Conservation (phyloP, 495 filamentous ascomycete species). For the Friedmanniomyces endolithicus region DNA sequence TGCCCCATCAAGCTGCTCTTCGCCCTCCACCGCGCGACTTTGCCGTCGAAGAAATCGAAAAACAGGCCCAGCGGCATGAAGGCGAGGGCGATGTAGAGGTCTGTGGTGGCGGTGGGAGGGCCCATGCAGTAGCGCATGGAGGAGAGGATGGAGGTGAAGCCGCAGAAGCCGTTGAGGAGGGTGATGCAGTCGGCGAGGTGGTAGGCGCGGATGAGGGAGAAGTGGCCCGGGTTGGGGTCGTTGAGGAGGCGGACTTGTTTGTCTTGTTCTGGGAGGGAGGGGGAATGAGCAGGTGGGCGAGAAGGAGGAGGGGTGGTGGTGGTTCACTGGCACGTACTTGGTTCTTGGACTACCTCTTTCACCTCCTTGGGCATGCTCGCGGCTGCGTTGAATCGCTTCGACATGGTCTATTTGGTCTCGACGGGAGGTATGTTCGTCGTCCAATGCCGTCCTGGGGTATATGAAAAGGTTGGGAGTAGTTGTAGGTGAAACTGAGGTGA, state of each 20-base stretch:
- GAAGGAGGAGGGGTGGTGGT: too few species aligned
- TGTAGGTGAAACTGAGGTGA: too few species aligned
- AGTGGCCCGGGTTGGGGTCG: slow-evolving; percentile 57
- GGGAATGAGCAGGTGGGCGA: not conserved
- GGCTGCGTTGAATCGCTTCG: slow-evolving; percentile 12
- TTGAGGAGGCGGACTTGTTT: slow-evolving; percentile 80
- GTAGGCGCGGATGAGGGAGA: slow-evolving; percentile 65
- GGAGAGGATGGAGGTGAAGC: slow-evolving; percentile 88
- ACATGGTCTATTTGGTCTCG: slow-evolving; percentile 18
- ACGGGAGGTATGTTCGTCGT: not conserved
- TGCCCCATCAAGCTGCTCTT: slow-evolving; percentile 97
- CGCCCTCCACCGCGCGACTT: slow-evolving; percentile 86
- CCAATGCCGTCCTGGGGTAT: not conserved
- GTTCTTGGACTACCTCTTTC: slow-evolving; percentile 4
- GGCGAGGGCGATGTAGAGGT: slow-evolving; percentile 68
- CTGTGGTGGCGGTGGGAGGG: slow-evolving; percentile 47
- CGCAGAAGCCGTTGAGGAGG: slow-evolving; percentile 78
- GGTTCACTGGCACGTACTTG: slow-evolving; percentile 1
- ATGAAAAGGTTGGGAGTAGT: too few species aligned
- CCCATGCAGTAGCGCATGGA: slow-evolving; percentile 88
- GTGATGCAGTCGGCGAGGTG: slow-evolving; percentile 94
- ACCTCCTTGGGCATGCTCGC: slow-evolving; percentile 9
- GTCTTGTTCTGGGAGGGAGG: slow-evolving; percentile 46
- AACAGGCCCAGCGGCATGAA: slow-evolving; percentile 92
- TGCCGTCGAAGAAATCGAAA: slow-evolving; percentile 98